A percentile compares a stretch with the other conserved stretches of the same genome.
phyloP scores from a whole-genome alignment of 768 basidiomycete genomes.

The Trametes elegans region DNA sequence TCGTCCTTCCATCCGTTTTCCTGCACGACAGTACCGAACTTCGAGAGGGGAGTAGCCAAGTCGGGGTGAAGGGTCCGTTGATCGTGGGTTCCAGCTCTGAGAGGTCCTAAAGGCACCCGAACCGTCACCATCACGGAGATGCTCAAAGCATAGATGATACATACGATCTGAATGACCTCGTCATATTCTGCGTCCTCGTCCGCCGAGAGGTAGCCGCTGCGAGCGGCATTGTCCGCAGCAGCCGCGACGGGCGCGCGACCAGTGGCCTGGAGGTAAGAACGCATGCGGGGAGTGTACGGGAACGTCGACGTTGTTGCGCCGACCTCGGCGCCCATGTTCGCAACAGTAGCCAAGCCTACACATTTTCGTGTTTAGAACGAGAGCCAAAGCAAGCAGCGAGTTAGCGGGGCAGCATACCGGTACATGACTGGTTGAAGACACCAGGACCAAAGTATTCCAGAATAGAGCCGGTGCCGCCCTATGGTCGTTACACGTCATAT shows the following conservation, averaged over 20 bases:
- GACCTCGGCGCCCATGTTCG: conserved; percentile 99
- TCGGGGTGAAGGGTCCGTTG: conserved; percentile 99
- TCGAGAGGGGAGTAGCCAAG: conserved; percentile 88
- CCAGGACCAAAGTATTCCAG: conserved; percentile 97
- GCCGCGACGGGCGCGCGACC: conserved; percentile 81
- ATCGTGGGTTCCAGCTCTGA: conserved; percentile 88
- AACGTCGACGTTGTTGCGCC: conserved; percentile 99
- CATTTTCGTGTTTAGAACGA: background rate
- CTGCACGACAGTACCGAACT: conserved; percentile 76
- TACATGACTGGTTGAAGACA: conserved; percentile 86
- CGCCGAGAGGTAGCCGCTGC: conserved; percentile 72
- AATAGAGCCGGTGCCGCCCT: conserved; percentile 96
- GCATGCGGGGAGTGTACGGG: conserved; percentile 92
- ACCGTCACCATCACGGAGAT: too few relatives aligned
- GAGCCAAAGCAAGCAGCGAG: background rate
- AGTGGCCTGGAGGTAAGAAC: conserved; percentile 85
- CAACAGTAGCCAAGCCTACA: conserved; percentile 86
- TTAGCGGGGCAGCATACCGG: conserved; percentile 49
- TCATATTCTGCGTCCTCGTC: conserved; percentile 93
- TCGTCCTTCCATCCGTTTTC: conserved; percentile 93
- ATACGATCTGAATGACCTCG: conserved; percentile 88
- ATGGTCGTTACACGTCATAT: too few relatives aligned
- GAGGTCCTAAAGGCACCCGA: conserved; percentile 55
- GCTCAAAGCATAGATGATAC: too few relatives aligned
- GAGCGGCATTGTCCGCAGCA: conserved; percentile 83